Evolutionary conservation across 2,329 filamentous ascomycete genomes (phyloP).

Genomic region (Ophiostoma tasmaniense): DNA sequence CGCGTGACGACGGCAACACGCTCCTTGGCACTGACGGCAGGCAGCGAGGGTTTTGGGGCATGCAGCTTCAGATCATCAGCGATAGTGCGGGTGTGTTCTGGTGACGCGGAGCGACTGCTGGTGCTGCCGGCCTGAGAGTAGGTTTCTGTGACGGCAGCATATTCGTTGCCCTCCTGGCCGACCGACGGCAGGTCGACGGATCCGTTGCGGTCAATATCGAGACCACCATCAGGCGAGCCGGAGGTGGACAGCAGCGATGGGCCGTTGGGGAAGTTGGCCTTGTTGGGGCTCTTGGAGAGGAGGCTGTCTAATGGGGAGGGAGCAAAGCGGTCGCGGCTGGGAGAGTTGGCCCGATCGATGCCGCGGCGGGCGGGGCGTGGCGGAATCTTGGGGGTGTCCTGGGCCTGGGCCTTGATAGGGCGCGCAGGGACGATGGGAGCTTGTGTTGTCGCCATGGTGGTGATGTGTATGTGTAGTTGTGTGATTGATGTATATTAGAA

Average conservation of each 20-base stretch:
- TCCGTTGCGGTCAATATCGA: slow-evolving; percentile 51
- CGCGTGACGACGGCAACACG: slow-evolving; percentile 77
- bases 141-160: slow-evolving; percentile 48
- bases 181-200: slow-evolving; percentile 78
- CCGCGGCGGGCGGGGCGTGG: slow-evolving; percentile 65
- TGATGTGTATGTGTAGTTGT: slow-evolving; percentile 18
- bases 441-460: slow-evolving; percentile 43
- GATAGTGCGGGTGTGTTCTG: slow-evolving; percentile 69
- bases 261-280: slow-evolving; percentile 28
- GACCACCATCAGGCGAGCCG: slow-evolving; percentile 22
- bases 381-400: slow-evolving; percentile 62
- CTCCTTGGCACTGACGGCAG: slow-evolving; percentile 71
- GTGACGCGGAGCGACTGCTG: slow-evolving; percentile 36
- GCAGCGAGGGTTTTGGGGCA: slow-evolving; percentile 80
- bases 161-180: slow-evolving; percentile 85
- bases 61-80: slow-evolving; percentile 76
- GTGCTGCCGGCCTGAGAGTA: slow-evolving; percentile 34
- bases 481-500: neutral
- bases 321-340: slow-evolving; percentile 68
- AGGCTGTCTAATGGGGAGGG: slow-evolving; percentile 71
- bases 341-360: slow-evolving; percentile 67
- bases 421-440: slow-evolving; percentile 50
- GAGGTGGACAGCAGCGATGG: slow-evolving; percentile 21
- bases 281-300: slow-evolving; percentile 37
- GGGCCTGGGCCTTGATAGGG: slow-evolving; percentile 41